Evolutionary conservation across 805 yeast genomes (phyloP), one percentile per base, ranked within the genome.

Genomic region (Candida incommunis): DNA sequence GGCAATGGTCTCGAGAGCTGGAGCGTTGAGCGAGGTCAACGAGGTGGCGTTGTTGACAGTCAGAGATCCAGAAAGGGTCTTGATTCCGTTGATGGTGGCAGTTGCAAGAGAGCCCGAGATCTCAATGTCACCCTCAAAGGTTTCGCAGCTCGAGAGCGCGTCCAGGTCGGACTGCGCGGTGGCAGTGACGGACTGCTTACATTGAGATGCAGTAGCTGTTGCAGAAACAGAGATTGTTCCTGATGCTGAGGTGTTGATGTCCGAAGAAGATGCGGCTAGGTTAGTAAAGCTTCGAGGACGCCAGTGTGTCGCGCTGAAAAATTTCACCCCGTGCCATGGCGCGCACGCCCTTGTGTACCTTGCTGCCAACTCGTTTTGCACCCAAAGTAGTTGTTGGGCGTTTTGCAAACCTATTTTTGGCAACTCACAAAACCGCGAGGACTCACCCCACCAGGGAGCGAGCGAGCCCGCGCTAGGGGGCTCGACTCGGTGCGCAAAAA

Each of bases 141-240:
- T 82, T 31, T 74, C 64, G 76, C 98, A 92, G 41, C 78, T 70
- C 43, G 84, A 65, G 45, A 82, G 74, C 23, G 63, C 58, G 57
- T 86, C 94, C 60, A 90, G 76, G 54, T 86, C 88, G 25, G 82
- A 56, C 66, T 87, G 86, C 40, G 79, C 75, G 45, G 92, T 77
- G 55, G 86, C 94, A 44, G 94, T 83, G 76, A 75, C 50, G 75
- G 72, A 51, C 43, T 50, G 23, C 46, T 37, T 40, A 45, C 54
- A 50, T 41, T 35, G 24, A 7, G 22, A 21, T 20, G 44, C 44
- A 5, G 40, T n/a, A 43, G 72, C 65, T 22, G 68, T 56, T 51
- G 63, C 58, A 9, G 72, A 57, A 23, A 75, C 67, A 42, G 76
- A 68, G 51, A 74, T 71, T 46, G 75, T 59, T 49, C 76, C 78